phyloP scores from a whole-genome alignment of 1,284 basidiomycete species.

The Fomitopsis pinicola region DNA sequence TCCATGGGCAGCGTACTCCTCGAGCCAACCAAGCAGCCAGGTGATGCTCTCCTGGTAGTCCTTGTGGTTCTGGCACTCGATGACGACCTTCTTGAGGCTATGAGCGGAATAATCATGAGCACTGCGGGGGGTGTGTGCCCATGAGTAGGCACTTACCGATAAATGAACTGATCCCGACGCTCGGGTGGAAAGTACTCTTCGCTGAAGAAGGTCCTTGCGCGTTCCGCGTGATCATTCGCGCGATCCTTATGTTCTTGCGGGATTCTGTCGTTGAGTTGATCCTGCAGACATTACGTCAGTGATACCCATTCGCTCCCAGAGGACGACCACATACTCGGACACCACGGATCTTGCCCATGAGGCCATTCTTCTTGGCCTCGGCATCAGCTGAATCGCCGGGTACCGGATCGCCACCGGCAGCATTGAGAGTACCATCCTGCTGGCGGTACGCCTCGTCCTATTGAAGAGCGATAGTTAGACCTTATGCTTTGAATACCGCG shows the following conservation, averaged over 20 bases:
- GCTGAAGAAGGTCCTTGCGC: constrained; percentile 59
- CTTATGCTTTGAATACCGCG: too few relatives aligned
- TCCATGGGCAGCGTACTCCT: constrained; percentile 75
- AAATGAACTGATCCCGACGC: constrained; percentile 80
- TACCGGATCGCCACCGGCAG: constrained; percentile 18
- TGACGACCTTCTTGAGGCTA: constrained; percentile 57
- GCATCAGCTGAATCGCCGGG: constrained; percentile 36
- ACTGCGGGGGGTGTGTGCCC: not conserved
- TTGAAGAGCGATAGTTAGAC: not conserved
- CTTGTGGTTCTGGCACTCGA: constrained; percentile 90
- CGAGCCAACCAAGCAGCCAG: constrained; percentile 72
- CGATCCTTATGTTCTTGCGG: constrained; percentile 61
- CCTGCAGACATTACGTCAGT: constrained; percentile 24
- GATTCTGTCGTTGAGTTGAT: constrained; percentile 45
- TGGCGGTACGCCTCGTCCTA: constrained; percentile 27
- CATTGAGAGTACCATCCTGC: constrained; percentile 28
- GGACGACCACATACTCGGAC: constrained; percentile 23
- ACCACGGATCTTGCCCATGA: constrained; percentile 45
- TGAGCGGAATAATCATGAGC: not conserved
- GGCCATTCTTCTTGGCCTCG: constrained; percentile 47
- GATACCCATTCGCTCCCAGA: not conserved
- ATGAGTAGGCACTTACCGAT: constrained; percentile 37
- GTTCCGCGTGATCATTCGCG: constrained; percentile 47
- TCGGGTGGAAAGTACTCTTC: constrained; percentile 88
- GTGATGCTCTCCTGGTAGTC: constrained; percentile 83